These are phyloP conservation scores for Cyberlindnera misumaiensis DNA, from an alignment of 805 yeast genomes.

Conservation along the genomic window DNA sequence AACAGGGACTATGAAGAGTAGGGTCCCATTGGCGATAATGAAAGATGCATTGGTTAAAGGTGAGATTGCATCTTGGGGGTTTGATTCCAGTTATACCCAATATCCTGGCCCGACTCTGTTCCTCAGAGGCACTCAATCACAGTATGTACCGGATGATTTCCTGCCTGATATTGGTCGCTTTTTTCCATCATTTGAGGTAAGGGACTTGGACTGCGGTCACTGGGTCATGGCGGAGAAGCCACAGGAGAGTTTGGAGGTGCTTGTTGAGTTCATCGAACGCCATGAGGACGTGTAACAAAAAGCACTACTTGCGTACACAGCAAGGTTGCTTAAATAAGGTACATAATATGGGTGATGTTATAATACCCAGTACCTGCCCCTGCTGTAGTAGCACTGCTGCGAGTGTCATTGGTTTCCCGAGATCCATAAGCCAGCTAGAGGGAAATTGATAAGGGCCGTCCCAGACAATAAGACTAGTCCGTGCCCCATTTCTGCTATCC, in stretches of 20 bases:
- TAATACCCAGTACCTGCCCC: too few relatives aligned
- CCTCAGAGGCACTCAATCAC: slow-evolving; percentile 69
- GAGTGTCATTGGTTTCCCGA: too few relatives aligned
- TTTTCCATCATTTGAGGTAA: slow-evolving; percentile 71
- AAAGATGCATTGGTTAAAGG: slow-evolving; percentile 60
- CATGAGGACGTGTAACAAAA: slow-evolving; percentile 26
- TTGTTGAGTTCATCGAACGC: slow-evolving; percentile 55
- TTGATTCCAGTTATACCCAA: slow-evolving; percentile 41
- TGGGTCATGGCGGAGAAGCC: slow-evolving; percentile 92
- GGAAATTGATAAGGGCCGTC: too few relatives aligned
- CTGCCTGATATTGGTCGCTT: slow-evolving; percentile 64
- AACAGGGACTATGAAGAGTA: slow-evolving; percentile 27
- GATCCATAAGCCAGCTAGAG: too few relatives aligned
- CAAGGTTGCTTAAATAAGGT: too few relatives aligned
- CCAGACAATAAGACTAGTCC: too few relatives aligned
- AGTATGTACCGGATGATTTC: slow-evolving; percentile 77
- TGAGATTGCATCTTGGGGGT: slow-evolving; percentile 72
- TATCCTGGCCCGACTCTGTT: slow-evolving; percentile 74
- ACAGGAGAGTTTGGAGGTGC: slow-evolving; percentile 54
- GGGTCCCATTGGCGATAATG: slow-evolving; percentile 65
- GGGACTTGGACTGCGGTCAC: slow-evolving; percentile 81
- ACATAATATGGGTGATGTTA: too few relatives aligned
- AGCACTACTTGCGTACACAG: neutral
- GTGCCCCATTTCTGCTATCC: too few relatives aligned
- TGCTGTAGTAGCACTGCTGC: too few relatives aligned